A percentile compares a stretch with the other conserved stretches of the same genome.
These are phyloP conservation scores for Saccharomycopsis phalli DNA, from an alignment of 1,139 yeast species.

Conservation along the genomic window DNA sequence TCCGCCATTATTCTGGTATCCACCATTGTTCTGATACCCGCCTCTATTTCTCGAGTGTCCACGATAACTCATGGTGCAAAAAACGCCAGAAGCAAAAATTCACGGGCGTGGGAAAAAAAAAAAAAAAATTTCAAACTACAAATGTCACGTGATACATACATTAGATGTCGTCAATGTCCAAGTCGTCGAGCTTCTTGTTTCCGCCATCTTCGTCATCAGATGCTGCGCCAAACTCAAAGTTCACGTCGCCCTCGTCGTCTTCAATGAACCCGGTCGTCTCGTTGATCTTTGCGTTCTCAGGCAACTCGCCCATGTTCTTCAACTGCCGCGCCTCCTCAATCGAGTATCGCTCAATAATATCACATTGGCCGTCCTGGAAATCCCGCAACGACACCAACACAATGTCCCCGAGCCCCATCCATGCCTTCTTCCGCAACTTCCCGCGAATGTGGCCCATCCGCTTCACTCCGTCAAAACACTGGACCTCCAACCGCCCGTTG, in stretches of 20 bases:
- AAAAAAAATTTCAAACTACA: constrained; percentile 21
- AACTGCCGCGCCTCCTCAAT: constrained; percentile 97
- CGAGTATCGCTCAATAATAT: constrained; percentile 92
- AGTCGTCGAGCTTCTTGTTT: constrained; percentile 47
- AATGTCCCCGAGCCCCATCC: constrained; percentile 99
- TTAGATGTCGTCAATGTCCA: constrained; percentile 76
- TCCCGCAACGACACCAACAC: constrained; percentile 93
- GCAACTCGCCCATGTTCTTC: constrained; percentile 93
- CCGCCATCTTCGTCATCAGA: constrained; percentile 72
- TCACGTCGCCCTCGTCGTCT: constrained; percentile 93
- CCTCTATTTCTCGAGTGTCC: constrained; percentile 19
- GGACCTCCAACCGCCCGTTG: constrained; percentile 92
- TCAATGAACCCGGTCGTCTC: constrained; percentile 92
- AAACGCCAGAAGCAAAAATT: too few relatives aligned
- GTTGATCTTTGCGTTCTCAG: constrained; percentile 92
- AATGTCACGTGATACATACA: constrained; percentile 2
- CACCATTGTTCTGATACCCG: constrained; percentile 25
- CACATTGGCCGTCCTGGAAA: constrained; percentile 97
- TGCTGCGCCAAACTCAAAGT: constrained; percentile 97
- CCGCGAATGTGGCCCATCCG: constrained; percentile 99
- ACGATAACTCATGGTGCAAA: constrained; percentile 1
- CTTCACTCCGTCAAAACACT: constrained; percentile 87
- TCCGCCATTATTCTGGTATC: constrained; percentile 23
- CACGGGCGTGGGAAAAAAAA: too few relatives aligned
- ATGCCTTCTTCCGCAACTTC: constrained; percentile 96